Evolutionary conservation across 192 early-diverging fungal genomes (phyloP), one percentile per base, ranked within the genome.

Genomic region (Coemansia sp.): DNA sequence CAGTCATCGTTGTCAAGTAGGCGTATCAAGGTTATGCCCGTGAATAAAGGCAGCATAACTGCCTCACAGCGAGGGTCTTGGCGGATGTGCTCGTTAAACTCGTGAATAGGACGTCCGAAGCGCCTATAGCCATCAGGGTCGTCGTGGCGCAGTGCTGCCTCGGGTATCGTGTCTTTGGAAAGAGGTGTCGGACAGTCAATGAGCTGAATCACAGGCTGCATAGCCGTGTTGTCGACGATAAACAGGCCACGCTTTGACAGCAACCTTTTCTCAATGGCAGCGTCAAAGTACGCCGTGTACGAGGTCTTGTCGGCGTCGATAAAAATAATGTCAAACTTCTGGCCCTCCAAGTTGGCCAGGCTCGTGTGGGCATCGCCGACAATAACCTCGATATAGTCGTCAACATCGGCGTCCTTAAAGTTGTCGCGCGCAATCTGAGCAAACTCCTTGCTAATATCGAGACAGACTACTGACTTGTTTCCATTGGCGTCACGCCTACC

Each of bases 281-380:
- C 71, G 37, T 92, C 79, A 41, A 83, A 90, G 64, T 94, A 91
- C 2, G 74, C 71, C 49, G 81, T 79, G 61, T 94, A 92, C 5
- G 78, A 82, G 22, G 68, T 64, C 67, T 94, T 92, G 70, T 94
- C 86, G 0, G 92, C 92, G 62, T 94, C 92, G 36, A 92, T 49
- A 57, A 90, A 92, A 1, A 87, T 72, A 14, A 88, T 37, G 25
- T 92, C 89, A 74, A 89, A 92, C 31, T 65, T 41, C 27, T 81
- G 73, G 22, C 74, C 83, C 4, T 70, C 76, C 17, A 76, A 68
- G 22, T 67, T 69, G 11, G 74, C 79, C 43, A 76, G 59, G 43
- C 41, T 76, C 35, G 69, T 51, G 22, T 45, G 74, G 10, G 63
- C 80, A 46, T 64, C 45, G 58, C 73, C 63, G 24, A 84, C 56